Evolutionary conservation across 2,329 filamentous ascomycete species (phyloP), one percentile per base, ranked within the genome.

Genomic region (Eutypa lata): DNA sequence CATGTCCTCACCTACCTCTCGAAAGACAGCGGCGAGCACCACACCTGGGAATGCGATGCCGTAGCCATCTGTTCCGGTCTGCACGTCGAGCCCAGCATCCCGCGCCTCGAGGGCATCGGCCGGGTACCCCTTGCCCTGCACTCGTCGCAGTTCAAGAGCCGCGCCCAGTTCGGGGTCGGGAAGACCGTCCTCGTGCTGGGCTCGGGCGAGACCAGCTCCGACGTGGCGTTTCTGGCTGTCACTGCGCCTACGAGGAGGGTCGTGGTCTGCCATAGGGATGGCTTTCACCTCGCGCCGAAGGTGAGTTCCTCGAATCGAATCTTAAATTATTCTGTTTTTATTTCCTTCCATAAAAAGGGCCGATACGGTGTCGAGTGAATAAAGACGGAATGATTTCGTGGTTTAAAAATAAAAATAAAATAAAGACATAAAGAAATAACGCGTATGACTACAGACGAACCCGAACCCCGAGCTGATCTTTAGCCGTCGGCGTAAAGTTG

Each of bases 211-310:
- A 78, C 76, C 0, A 74, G 67, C 3, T 74, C 76, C 65, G 76
- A 79, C 45, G 58, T 78, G 24, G 68, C 71, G 0, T 67, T 76
- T 42, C 68, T 78, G 18, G 76, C 76, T 0, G 65, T 78, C 2
- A 78, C 73, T 1, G 70, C 73, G 0, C 61, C 66, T 0, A 73
- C 74, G 1, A 70, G 67, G 7, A 70, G 70, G 6, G 74, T 78
- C 7, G 72, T 74, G 0, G 53, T 79, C 11, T 76, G 73, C 24
- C 75, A 77, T 52, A 68, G 74, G 7, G 69, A 76, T 53, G 76
- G 76, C 2, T 78, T 77, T 55, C 71, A 75, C 28, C 72, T 71
- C 28, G 75, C 72, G 3, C 75, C 74, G 3, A 77, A 78, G 67
- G 73, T 72, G 52, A 37, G 54, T 53, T n/a, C n/a, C n/a, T n/a